Evolutionary conservation across 208 protist genomes (phyloP), one percentile per base, ranked within the genome.

Genomic region (Phytomonas sp.): DNA sequence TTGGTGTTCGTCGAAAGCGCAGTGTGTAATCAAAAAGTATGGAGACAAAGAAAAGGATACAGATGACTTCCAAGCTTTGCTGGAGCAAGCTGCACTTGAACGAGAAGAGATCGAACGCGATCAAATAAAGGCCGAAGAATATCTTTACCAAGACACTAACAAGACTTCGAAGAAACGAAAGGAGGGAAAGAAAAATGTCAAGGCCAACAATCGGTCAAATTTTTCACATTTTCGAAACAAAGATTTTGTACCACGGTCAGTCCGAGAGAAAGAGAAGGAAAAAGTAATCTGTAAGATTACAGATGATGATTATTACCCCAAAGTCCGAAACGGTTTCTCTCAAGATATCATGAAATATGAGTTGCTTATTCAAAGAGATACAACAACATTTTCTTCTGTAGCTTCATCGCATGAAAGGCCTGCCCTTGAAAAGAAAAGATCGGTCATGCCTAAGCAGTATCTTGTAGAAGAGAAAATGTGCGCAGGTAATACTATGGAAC

Each of bases 161-260:
- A 73, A 72, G 16, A 76, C 78, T 23, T 62, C 67, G 12, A 59
- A 75, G 42, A 67, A 66, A 63, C 69, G 73, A n/a, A 34, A 29
- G 26, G 60, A 52, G 0, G 75, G 78, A 59, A 94, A 94, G 67
- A 92, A 91, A 74, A 92, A 94, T 70, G 89, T 94, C 12, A 94
- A 94, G 80, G 81, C 83, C 40, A 94, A 94, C 67, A 94, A 94
- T 52, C 77, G 86, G 11, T 91, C 84, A 5, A 92, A 94, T 79
- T 92, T 94, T 67, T 88, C 86, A 14, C 87, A 92, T 65, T 94
- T 92, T 52, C 69, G 89, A n/a, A 94, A 94, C 69, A 94, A 92
- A 66, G 83, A 92, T 67, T 94, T 92, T 72, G 83, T 82, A 7
- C 79, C 86, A 32, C 74, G 75, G 26, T 42, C 12, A 36, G 65